Conservation (phyloP, 2,329 filamentous ascomycete species). For the Colletotrichum noveboracense region DNA sequence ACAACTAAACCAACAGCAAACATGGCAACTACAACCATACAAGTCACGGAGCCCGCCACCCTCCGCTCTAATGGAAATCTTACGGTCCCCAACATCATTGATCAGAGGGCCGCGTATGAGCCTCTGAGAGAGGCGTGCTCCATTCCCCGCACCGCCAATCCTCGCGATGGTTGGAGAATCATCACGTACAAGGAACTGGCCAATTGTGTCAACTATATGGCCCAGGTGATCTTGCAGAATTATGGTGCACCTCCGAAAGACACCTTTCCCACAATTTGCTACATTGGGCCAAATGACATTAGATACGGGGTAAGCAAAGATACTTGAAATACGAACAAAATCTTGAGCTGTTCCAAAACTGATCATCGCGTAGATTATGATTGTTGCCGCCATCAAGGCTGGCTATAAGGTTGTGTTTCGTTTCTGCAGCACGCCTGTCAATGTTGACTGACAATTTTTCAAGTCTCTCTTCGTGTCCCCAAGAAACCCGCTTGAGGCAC, state of each 20-base stretch:
- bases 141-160: slow-evolving; percentile 37
- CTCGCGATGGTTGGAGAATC: slow-evolving; percentile 43
- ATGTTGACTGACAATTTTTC: slow-evolving; percentile 17
- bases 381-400: slow-evolving; percentile 42
- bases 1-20: background rate
- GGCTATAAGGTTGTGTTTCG: slow-evolving; percentile 28
- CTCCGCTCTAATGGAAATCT: slow-evolving; percentile 20
- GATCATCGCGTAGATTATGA: slow-evolving; percentile 24
- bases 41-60: background rate
- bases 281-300: slow-evolving; percentile 49
- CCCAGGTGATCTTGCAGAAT: slow-evolving; percentile 34
- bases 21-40: background rate
- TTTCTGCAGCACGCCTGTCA: slow-evolving; percentile 30
- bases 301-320: slow-evolving; percentile 33
- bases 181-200: slow-evolving; percentile 41
- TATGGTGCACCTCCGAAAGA: slow-evolving; percentile 31
- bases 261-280: slow-evolving; percentile 44
- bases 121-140: slow-evolving; percentile 38
- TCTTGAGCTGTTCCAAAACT: background rate
- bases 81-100: slow-evolving; percentile 42
- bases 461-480: slow-evolving; percentile 50
- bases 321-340: background rate
- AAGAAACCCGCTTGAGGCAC: slow-evolving; percentile 49
- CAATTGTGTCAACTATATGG: slow-evolving; percentile 43
- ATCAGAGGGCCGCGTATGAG: slow-evolving; percentile 37